A percentile compares a stretch with the other conserved stretches of the same genome.
Evolutionary conservation across 129 eudicot genomes (phyloP).

Genomic region (Centaurea solstitialis): DNA sequence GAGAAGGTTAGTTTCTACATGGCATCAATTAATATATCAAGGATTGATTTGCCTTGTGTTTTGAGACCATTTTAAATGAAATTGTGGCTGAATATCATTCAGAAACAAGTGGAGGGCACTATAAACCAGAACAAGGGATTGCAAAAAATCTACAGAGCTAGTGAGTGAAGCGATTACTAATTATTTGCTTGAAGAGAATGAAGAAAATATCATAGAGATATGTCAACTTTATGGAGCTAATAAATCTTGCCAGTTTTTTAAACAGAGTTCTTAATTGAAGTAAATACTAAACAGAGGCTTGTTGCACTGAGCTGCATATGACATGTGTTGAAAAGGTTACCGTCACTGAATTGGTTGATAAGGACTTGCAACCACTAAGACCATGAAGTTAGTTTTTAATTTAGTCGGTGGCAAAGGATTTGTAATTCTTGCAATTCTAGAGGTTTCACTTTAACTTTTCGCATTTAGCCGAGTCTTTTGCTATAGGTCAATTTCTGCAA

Average conservation of each 20-base stretch:
- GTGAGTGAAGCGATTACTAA: background rate
- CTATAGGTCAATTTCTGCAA: background rate
- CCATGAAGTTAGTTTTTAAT: background rate
- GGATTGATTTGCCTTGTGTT: background rate
- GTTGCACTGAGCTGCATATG: background rate
- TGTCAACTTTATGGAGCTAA: background rate
- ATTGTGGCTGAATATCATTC: background rate
- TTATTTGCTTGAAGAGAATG: background rate
- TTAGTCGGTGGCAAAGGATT: background rate
- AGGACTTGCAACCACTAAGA: background rate
- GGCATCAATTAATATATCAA: background rate
- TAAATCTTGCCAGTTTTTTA: background rate
- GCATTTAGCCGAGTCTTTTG: background rate
- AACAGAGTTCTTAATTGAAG: background rate
- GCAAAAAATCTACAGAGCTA: background rate
- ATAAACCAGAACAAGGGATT: background rate
- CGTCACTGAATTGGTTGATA: background rate
- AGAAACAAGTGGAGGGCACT: slow-evolving; percentile 1
- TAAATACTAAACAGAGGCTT: background rate
- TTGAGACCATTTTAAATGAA: background rate
- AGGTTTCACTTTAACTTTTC: background rate
- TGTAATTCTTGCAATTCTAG: background rate
- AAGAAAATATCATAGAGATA: background rate
- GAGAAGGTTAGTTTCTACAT: slow-evolving; percentile 65
- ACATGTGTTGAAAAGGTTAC: background rate